These are phyloP conservation scores for Adansonia grandidieri DNA, from an alignment of 441 rosid species.

Conservation along the genomic window DNA sequence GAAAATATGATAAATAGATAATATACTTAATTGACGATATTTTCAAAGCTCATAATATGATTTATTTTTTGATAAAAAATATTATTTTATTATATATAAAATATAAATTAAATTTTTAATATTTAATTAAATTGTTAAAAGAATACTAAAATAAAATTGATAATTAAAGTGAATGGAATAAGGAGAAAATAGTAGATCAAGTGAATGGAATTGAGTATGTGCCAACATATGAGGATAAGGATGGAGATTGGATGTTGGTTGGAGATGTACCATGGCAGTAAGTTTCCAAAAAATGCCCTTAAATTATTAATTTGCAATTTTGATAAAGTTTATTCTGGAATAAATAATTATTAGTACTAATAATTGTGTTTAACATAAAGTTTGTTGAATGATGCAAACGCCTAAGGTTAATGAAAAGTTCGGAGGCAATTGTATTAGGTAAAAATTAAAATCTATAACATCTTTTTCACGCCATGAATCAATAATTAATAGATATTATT, in stretches of 20 bases:
- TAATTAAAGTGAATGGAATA: too few relatives aligned
- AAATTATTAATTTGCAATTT: too few relatives aligned
- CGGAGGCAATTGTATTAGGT: conserved; percentile 48
- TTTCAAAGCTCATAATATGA: too few relatives aligned
- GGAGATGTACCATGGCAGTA: conserved; percentile 94
- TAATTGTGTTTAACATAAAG: conserved; percentile 44
- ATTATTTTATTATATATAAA: too few relatives aligned
- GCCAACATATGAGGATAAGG: conserved; percentile 82
- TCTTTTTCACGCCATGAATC: neutral
- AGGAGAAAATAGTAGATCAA: conserved; percentile 25
- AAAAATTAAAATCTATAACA: neutral
- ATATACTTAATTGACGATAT: too few relatives aligned
- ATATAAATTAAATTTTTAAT: too few relatives aligned
- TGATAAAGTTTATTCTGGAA: neutral
- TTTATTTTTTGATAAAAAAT: too few relatives aligned
- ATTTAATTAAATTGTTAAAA: too few relatives aligned
- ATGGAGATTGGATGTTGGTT: conserved; percentile 88
- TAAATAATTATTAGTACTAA: neutral
- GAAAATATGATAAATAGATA: too few relatives aligned
- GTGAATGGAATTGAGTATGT: conserved; percentile 65
- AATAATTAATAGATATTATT: neutral
- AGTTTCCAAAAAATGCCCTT: conserved; percentile 32
- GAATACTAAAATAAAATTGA: too few relatives aligned
- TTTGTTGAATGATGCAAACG: conserved; percentile 70
- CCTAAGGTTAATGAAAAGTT: conserved; percentile 67